A percentile compares a stretch with the other conserved stretches of the same genome.
These are phyloP conservation scores for Gentiana dahurica DNA, from an alignment of 257 asterid genomes.

Conservation along the genomic window DNA sequence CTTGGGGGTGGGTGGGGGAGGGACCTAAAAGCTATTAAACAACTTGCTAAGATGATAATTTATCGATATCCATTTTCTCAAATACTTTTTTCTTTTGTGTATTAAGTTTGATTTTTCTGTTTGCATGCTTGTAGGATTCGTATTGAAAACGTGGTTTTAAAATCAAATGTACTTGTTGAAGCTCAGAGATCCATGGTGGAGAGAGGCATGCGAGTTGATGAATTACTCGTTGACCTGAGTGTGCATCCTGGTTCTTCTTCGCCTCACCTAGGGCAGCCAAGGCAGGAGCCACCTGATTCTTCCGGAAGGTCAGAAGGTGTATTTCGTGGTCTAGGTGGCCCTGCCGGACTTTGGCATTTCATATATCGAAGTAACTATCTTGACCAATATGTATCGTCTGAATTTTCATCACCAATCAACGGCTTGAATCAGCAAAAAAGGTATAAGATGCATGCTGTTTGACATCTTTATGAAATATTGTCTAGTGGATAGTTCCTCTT, in stretches of 20 bases:
- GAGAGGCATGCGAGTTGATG: constrained; percentile 86
- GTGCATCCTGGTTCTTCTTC: constrained; percentile 29
- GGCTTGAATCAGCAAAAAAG: constrained; percentile 73
- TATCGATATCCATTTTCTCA: background rate
- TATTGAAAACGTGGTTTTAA: constrained; percentile 64
- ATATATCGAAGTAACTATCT: constrained; percentile 73
- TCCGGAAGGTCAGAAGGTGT: constrained; percentile 35
- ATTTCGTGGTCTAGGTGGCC: constrained; percentile 64
- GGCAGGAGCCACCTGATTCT: constrained; percentile 32
- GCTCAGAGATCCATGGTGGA: constrained; percentile 78
- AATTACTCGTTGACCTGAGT: constrained; percentile 35
- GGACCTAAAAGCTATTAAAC: no score
- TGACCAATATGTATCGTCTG: constrained; percentile 89
- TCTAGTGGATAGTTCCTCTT: background rate
- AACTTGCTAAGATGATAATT: background rate
- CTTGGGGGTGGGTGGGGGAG: no score
- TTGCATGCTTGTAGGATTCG: constrained; percentile 50
- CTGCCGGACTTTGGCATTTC: constrained; percentile 98
- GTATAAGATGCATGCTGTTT: constrained; percentile 23
- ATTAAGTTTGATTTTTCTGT: background rate
- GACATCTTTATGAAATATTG: constrained; percentile 7
- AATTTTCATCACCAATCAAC: constrained; percentile 76
- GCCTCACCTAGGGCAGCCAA: constrained; percentile 49
- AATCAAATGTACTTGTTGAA: constrained; percentile 83
- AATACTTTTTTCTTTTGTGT: background rate